Conservation (phyloP, 352 stramenopile genomes). For the Globisporangium spinosum region DNA sequence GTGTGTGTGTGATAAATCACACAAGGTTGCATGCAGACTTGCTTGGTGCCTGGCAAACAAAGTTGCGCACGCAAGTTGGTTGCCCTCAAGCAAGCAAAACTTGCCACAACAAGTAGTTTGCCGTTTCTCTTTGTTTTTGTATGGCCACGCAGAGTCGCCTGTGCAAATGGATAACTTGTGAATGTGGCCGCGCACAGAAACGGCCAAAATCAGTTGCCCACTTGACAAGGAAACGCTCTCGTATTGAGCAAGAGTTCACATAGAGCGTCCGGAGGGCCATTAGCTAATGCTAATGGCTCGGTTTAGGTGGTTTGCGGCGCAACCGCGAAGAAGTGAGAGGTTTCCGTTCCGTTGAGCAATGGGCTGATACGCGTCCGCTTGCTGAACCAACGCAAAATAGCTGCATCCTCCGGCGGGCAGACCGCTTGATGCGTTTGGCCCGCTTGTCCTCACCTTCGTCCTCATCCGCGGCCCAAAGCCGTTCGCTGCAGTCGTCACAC, state of each 20-base stretch:
- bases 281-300: conserved; percentile 9
- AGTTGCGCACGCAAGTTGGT: background rate
- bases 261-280: background rate
- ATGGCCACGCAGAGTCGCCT: background rate
- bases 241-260: background rate
- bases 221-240: background rate
- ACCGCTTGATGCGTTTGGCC: background rate
- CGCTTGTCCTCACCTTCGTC: background rate
- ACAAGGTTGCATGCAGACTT: background rate
- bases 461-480: background rate
- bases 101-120: background rate
- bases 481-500: background rate
- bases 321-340: background rate
- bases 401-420: background rate
- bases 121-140: background rate
- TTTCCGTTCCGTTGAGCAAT: background rate
- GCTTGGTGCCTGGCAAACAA: background rate
- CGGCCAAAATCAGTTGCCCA: conserved; percentile 8
- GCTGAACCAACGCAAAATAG: background rate
- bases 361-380: background rate
- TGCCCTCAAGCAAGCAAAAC: background rate
- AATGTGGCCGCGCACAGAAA: background rate
- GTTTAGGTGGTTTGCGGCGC: conserved; percentile 2
- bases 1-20: background rate
- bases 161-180: background rate